Conservation (phyloP, 352 stramenopile species). For the Pythium inflatum region DNA sequence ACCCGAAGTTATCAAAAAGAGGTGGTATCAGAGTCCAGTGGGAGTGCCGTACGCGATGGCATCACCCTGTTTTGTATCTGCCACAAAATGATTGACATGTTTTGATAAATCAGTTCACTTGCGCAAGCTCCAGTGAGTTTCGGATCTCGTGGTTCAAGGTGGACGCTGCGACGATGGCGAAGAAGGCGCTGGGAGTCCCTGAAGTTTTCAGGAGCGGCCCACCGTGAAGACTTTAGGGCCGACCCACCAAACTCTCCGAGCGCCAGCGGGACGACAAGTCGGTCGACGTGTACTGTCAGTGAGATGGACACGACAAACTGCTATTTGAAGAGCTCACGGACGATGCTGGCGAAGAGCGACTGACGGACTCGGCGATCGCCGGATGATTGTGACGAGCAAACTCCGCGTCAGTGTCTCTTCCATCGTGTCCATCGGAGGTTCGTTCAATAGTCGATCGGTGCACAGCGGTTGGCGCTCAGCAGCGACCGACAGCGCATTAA, state of each 20-base stretch:
- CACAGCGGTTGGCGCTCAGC: constrained; percentile 28
- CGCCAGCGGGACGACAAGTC: constrained; percentile 22
- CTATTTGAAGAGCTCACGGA: constrained; percentile 21
- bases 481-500: constrained; percentile 29
- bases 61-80: no score
- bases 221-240: no score
- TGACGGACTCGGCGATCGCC: constrained; percentile 32
- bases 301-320: constrained; percentile 28
- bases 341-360: constrained; percentile 12
- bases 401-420: constrained; percentile 29
- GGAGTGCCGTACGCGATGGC: no score
- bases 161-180: constrained; percentile 29
- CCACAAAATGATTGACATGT: no score
- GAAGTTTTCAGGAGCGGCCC: constrained; percentile 28
- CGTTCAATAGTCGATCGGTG: constrained; percentile 27
- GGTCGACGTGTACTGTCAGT: constrained; percentile 30
- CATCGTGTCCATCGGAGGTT: constrained; percentile 36
- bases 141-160: constrained; percentile 32
- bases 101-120: no score
- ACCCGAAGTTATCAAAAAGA: no score
- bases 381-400: constrained; percentile 25
- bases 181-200: constrained; percentile 20
- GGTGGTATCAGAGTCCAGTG: no score
- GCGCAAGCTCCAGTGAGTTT: constrained; percentile 47
- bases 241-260: no score